Base-by-base conservation (phyloP, 148 eudicot genomes). In the Arctostaphylos glauca region DNA sequence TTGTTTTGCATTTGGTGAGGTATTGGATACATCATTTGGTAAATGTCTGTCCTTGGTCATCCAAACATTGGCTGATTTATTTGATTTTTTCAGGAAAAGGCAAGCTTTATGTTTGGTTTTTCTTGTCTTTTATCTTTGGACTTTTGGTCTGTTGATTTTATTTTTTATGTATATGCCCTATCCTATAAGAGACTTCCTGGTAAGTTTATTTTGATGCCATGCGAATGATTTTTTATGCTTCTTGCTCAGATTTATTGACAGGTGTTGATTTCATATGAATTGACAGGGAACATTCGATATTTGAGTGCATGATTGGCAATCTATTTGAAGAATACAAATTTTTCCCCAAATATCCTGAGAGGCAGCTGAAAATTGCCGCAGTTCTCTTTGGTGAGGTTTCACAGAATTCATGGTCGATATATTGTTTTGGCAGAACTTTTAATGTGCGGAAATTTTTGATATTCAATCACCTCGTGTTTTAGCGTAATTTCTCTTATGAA, bases 251-350 rank as follows among this genome's bases (percentile, higher is more conserved):
- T 81, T 53, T 67, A 18, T 48, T 55, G 38, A 67, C 21, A 21
- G 58, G 43, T 80, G 31, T 68, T 72, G 74, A 67, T 64, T 73
- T 74, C 31, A 43, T 66, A 4, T 80, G 71, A 43, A 80, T 75
- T 92, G 58, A 56, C 93, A 94, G 99, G 97, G 97, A 96, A 78
- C 89, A 86, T 68, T 89, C 92, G 66, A 89, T 96, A 77, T 96
- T 90, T 88, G 96, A 93, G 83, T 96, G 99, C 92, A 93, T 96
- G 95, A 91, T 96, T 66, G 88, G 90, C 85, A 96, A 94, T 85
- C 90, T 96, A 13, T 96, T 93, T 84, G 99, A 96, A 85, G 99
- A 96, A 83, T 94, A 93, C 90, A 92, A 94, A 77, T 96, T 96
- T 83, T 91, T 96, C 85, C 88, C 93, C 81, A 96, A 92, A 85